These are phyloP conservation scores for Macaranga tanarius DNA, from an alignment of 441 rosid genomes.

Conservation along the genomic window DNA sequence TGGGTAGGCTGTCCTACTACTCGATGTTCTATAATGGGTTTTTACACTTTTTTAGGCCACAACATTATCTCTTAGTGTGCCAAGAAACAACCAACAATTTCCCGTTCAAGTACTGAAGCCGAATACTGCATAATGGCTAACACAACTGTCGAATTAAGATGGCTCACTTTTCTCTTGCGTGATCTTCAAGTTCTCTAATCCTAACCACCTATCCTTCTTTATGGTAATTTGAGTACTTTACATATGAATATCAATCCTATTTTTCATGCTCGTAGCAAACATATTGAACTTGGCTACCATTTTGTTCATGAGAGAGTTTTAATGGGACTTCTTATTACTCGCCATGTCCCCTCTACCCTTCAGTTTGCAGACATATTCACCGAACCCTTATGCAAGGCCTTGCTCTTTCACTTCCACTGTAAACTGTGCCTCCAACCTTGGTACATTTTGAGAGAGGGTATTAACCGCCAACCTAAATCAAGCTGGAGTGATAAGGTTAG, in stretches of 20 bases:
- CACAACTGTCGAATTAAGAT: not conserved
- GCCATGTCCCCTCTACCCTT: not conserved
- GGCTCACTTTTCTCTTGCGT: not conserved
- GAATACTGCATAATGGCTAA: not conserved
- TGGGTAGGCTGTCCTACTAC: not conserved
- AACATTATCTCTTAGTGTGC: not conserved
- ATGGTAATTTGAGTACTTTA: not conserved
- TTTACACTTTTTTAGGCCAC: not conserved
- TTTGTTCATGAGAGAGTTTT: not conserved
- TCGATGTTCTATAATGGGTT: not conserved
- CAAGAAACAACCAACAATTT: not conserved
- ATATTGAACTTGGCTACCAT: not conserved
- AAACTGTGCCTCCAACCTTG: not conserved
- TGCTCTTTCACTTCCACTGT: not conserved
- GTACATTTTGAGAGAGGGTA: too few relatives aligned
- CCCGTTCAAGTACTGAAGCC: not conserved
- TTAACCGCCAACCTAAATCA: too few relatives aligned
- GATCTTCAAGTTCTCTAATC: not conserved
- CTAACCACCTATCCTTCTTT: not conserved
- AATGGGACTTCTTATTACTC: not conserved
- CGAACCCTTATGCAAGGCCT: not conserved
- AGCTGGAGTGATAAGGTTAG: too few relatives aligned
- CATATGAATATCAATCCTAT: not conserved
- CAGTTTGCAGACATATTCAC: not conserved
- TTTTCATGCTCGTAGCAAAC: not conserved